phyloP scores from a whole-genome alignment of 2,329 filamentous ascomycete genomes.

The Podosphaera leucotricha region DNA sequence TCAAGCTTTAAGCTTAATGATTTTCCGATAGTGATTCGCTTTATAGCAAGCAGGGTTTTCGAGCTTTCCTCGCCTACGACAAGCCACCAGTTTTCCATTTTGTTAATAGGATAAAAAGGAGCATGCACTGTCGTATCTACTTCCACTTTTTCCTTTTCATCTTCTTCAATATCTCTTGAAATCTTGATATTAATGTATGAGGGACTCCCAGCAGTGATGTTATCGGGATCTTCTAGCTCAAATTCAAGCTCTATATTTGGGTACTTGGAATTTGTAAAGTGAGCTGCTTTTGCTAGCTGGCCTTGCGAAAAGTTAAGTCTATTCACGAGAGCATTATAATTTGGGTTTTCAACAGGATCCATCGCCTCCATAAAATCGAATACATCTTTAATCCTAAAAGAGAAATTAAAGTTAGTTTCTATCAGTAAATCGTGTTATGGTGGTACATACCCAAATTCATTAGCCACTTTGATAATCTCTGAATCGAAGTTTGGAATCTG shows the following conservation, averaged over 20 bases:
- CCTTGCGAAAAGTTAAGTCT: conserved; percentile 55
- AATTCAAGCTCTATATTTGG: conserved; percentile 86
- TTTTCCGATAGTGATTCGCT: conserved; percentile 68
- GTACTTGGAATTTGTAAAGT: conserved; percentile 90
- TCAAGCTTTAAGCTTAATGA: conserved; percentile 62
- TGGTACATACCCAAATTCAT: conserved; percentile 44
- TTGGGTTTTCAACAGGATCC: conserved; percentile 78
- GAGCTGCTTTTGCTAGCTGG: conserved; percentile 71
- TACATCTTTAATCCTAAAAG: conserved; percentile 58
- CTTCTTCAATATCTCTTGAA: conserved; percentile 54
- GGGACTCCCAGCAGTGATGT: conserved; percentile 57
- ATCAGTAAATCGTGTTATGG: background rate
- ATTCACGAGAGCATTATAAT: conserved; percentile 57
- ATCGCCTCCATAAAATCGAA: conserved; percentile 98
- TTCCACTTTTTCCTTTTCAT: conserved; percentile 36
- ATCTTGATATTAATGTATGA: conserved; percentile 68
- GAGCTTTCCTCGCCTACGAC: conserved; percentile 83
- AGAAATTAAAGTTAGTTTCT: conserved; percentile 14
- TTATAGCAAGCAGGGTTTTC: conserved; percentile 75
- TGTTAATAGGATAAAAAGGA: conserved; percentile 76
- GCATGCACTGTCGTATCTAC: conserved; percentile 73
- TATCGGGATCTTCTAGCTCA: conserved; percentile 57
- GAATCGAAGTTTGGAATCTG: conserved; percentile 89
- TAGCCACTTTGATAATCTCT: conserved; percentile 61
- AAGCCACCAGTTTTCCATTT: conserved; percentile 97